Conservation (phyloP, 1,284 basidiomycete genomes). For the Fomitopsis betulina region DNA sequence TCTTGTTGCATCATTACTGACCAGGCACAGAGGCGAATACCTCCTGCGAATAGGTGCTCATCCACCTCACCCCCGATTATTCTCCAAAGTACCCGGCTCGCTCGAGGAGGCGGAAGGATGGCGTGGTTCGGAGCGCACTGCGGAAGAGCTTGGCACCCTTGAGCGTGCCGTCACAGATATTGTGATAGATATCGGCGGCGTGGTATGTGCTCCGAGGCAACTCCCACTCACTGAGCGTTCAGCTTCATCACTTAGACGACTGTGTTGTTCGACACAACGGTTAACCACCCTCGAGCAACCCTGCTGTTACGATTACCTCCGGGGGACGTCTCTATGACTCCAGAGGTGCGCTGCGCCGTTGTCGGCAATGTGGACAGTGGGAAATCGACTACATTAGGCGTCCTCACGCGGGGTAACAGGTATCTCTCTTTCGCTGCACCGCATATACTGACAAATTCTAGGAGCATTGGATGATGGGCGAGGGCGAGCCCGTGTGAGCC, state of each 20-base stretch:
- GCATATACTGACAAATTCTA: slow-evolving; percentile 30
- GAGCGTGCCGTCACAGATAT: slow-evolving; percentile 37
- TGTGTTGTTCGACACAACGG: slow-evolving; percentile 44
- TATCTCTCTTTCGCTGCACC: slow-evolving; percentile 11
- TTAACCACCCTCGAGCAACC: slow-evolving; percentile 47
- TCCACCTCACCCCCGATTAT: slow-evolving; percentile 51
- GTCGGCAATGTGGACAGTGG: slow-evolving; percentile 95
- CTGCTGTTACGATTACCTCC: slow-evolving; percentile 70
- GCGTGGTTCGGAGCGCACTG: slow-evolving; percentile 46
- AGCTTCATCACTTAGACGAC: slow-evolving; percentile 39
- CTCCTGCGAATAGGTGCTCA: slow-evolving; percentile 64
- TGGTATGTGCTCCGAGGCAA: slow-evolving; percentile 36
- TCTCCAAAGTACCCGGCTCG: slow-evolving; percentile 38
- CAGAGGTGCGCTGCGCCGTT: slow-evolving; percentile 92
- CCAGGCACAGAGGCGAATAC: slow-evolving; percentile 63
- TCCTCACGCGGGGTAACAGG: slow-evolving; percentile 65
- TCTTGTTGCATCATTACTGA: slow-evolving; percentile 59
- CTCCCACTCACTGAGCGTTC: not conserved
- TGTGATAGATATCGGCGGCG: slow-evolving; percentile 72
- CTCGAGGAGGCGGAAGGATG: slow-evolving; percentile 43
- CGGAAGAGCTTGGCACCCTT: slow-evolving; percentile 48
- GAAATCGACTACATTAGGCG: slow-evolving; percentile 92
- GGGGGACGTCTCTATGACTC: slow-evolving; percentile 62
- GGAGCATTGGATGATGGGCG: slow-evolving; percentile 93
- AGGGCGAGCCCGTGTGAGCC: slow-evolving; percentile 86